These are phyloP conservation scores for Pyrenochaeta sp. DNA, from an alignment of 2,329 filamentous ascomycete genomes.

Conservation along the genomic window DNA sequence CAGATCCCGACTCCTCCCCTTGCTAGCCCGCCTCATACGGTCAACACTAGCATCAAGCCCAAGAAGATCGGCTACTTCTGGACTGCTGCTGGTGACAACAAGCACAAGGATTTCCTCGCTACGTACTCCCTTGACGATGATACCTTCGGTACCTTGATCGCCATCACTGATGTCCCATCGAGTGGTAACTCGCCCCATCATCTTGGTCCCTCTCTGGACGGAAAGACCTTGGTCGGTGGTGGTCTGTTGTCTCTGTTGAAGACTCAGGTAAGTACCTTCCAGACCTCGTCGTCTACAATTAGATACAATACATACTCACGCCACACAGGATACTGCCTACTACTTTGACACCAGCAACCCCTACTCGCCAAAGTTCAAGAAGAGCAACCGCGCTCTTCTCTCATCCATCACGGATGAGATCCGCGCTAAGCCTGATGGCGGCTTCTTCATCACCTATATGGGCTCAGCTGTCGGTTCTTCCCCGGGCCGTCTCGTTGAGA, in stretches of 20 bases:
- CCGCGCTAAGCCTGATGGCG: slow-evolving; percentile 69
- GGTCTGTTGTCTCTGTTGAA: slow-evolving; percentile 67
- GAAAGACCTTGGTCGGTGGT: slow-evolving; percentile 66
- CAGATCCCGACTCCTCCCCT: slow-evolving; percentile 68
- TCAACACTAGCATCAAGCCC: slow-evolving; percentile 63
- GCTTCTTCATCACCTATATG: slow-evolving; percentile 71
- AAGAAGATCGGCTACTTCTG: slow-evolving; percentile 74
- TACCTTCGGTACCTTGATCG: slow-evolving; percentile 68
- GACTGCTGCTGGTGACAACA: slow-evolving; percentile 68
- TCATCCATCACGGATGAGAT: slow-evolving; percentile 70
- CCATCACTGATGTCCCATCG: slow-evolving; percentile 65
- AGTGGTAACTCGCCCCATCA: slow-evolving; percentile 71
- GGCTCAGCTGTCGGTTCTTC: slow-evolving; percentile 66
- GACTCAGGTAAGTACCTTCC: slow-evolving; percentile 50
- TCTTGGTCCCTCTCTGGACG: slow-evolving; percentile 62
- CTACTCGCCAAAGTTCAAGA: slow-evolving; percentile 66
- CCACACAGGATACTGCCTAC: slow-evolving; percentile 64
- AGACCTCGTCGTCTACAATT: background rate
- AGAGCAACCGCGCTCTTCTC: slow-evolving; percentile 68
- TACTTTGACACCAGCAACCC: slow-evolving; percentile 69
- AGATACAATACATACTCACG: background rate
- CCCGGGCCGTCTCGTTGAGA: slow-evolving; percentile 69
- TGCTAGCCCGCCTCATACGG: slow-evolving; percentile 61
- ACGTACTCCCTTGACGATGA: slow-evolving; percentile 69
- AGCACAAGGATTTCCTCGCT: slow-evolving; percentile 67